Evolutionary conservation across 2,329 filamentous ascomycete genomes (phyloP).

Genomic region (Penicillium sclerotigenum): DNA sequence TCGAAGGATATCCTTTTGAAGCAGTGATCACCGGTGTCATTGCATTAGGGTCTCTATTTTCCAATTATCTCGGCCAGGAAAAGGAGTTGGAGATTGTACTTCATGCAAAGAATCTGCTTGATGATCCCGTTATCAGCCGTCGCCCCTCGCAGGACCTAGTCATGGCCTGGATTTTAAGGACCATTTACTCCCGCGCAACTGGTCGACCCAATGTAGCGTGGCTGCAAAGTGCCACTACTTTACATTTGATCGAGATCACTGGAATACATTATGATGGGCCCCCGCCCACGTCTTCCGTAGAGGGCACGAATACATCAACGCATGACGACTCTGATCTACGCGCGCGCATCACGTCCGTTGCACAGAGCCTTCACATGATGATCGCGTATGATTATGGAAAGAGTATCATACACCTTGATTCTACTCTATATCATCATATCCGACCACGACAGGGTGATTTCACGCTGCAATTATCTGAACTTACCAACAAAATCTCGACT

Average conservation of each 20-base stretch:
- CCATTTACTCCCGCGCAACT: constrained; percentile 50
- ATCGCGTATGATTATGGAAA: constrained; percentile 37
- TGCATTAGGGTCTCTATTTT: constrained; percentile 35
- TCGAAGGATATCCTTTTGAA: constrained; percentile 29
- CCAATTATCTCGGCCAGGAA: constrained; percentile 14
- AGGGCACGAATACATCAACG: background rate
- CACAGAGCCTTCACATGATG: constrained; percentile 29
- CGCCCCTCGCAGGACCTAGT: constrained; percentile 29
- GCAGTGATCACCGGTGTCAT: constrained; percentile 32
- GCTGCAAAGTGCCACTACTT: constrained; percentile 53
- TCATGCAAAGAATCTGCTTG: constrained; percentile 45
- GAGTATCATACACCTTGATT: constrained; percentile 26
- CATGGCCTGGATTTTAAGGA: constrained; percentile 49
- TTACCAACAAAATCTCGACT: constrained; percentile 14
- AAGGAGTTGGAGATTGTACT: constrained; percentile 26
- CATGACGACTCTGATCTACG: constrained; percentile 16
- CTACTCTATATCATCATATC: constrained; percentile 9
- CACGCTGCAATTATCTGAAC: constrained; percentile 16
- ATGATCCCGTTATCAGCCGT: constrained; percentile 31
- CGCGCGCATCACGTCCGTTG: constrained; percentile 28
- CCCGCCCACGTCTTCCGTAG: constrained; percentile 12
- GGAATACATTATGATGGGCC: constrained; percentile 19
- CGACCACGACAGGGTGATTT: constrained; percentile 13
- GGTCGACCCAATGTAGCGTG: constrained; percentile 52
- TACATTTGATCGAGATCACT: constrained; percentile 56